These are phyloP conservation scores for Citrus cavaleriei DNA, from an alignment of 345 rosid genomes.

Conservation along the genomic window DNA sequence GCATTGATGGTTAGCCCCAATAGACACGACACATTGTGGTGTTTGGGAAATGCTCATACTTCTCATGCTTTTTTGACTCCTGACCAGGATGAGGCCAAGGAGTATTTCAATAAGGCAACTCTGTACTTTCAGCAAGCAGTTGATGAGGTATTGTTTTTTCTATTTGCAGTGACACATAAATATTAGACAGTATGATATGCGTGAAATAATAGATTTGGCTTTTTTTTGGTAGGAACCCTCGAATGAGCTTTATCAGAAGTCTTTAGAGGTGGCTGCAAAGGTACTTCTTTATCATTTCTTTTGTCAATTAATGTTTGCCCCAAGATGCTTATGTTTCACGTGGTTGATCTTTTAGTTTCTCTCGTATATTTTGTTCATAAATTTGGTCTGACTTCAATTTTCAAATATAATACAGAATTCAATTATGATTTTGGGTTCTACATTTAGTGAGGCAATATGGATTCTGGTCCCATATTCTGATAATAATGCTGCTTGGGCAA, in stretches of 20 bases:
- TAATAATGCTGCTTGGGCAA: neutral
- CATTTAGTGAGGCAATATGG: neutral
- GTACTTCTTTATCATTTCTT: slow-evolving; percentile 31
- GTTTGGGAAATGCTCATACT: slow-evolving; percentile 81
- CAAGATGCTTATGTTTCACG: neutral
- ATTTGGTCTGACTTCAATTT: neutral
- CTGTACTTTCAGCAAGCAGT: slow-evolving; percentile 68
- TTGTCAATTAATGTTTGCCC: neutral
- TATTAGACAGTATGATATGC: neutral
- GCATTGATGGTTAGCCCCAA: slow-evolving; percentile 59
- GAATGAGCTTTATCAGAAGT: slow-evolving; percentile 66
- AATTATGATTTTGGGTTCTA: neutral
- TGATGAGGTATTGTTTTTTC: slow-evolving; percentile 43
- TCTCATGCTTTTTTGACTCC: slow-evolving; percentile 69
- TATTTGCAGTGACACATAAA: neutral
- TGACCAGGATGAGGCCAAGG: slow-evolving; percentile 59
- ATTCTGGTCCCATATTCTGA: neutral
- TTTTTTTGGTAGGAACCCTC: slow-evolving; percentile 66
- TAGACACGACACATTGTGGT: slow-evolving; percentile 79
- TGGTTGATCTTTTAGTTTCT: neutral
- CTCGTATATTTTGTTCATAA: neutral
- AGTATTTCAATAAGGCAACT: slow-evolving; percentile 60
- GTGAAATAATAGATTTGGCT: slow-evolving; percentile 1
- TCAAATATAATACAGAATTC: neutral
- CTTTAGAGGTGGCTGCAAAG: slow-evolving; percentile 70